Conservation (phyloP, 192 early-diverging fungal genomes). For the Diversispora epigaea region DNA sequence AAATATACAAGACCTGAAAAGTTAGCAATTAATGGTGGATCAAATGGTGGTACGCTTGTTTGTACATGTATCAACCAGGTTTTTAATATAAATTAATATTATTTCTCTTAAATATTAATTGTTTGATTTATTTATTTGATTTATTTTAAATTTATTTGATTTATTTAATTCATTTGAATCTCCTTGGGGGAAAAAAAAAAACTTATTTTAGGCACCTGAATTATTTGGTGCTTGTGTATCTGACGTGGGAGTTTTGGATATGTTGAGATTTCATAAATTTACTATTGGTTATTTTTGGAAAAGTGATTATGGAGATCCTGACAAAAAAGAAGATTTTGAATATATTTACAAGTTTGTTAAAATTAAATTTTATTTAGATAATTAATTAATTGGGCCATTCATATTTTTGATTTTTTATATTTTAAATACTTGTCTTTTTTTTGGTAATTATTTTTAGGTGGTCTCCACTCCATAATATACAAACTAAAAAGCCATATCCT, state of each 20-base stretch:
- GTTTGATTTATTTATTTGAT: not conserved
- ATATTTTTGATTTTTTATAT: not conserved
- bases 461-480: slow-evolving; percentile 73
- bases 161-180: not conserved
- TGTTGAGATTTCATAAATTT: slow-evolving; percentile 77
- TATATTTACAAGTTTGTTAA: slow-evolving; percentile 46
- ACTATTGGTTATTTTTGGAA: slow-evolving; percentile 74
- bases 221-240: slow-evolving; percentile 65
- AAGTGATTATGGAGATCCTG: slow-evolving; percentile 65
- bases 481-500: slow-evolving; percentile 51
- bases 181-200: not conserved
- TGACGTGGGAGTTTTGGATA: slow-evolving; percentile 71
- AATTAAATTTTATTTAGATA: not conserved
- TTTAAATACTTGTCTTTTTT: not conserved
- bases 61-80: slow-evolving; percentile 68
- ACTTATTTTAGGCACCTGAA: slow-evolving; percentile 53
- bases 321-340: slow-evolving; percentile 63
- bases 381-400: no score
- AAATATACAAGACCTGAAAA: slow-evolving; percentile 58
- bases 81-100: not conserved
- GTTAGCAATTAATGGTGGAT: slow-evolving; percentile 64
- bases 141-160: not conserved
- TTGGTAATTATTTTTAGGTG: slow-evolving; percentile 30
- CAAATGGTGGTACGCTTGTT: slow-evolving; percentile 72
- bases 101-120: not conserved